A percentile compares a stretch with the other conserved stretches of the same genome.
Evolutionary conservation across 2,329 filamentous ascomycete species (phyloP).

Genomic region (Fusarium hainanense): DNA sequence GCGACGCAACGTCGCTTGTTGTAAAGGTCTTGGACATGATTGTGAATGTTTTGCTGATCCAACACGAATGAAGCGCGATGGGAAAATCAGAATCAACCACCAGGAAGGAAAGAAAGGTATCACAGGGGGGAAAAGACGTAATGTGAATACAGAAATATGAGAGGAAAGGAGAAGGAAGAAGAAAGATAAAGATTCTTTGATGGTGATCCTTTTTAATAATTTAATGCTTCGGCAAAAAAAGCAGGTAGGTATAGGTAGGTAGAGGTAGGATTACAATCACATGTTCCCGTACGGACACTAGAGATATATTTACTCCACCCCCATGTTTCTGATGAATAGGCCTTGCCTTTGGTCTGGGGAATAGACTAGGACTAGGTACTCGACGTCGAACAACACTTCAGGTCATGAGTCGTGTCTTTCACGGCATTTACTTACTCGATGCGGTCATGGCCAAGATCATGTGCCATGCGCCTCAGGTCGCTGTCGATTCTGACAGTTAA

Average conservation of each 20-base stretch:
- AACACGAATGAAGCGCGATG: conserved; percentile 1
- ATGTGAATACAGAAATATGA: conserved; percentile 7
- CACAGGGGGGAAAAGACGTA: conserved; percentile 2
- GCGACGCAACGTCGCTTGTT: conserved; percentile 85
- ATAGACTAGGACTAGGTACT: not conserved
- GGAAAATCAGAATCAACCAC: conserved; percentile 5
- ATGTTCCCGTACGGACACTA: conserved; percentile 29
- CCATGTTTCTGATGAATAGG: conserved; percentile 10
- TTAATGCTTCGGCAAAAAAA: conserved; percentile 42
- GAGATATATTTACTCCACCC: conserved; percentile 16
- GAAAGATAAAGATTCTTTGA: conserved; percentile 2
- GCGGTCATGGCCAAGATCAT: conserved; percentile 40
- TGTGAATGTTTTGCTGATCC: conserved; percentile 6
- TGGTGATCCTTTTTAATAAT: conserved; percentile 31
- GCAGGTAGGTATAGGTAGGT: not conserved
- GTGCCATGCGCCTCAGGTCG: conserved; percentile 30
- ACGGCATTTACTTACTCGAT: conserved; percentile 29
- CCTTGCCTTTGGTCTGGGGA: conserved; percentile 15
- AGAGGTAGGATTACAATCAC: conserved; percentile 36
- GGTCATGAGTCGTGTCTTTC: conserved; percentile 37
- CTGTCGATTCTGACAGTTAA: conserved; percentile 1
- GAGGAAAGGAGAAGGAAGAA: not conserved
- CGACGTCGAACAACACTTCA: conserved; percentile 6
- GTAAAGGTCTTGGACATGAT: conserved; percentile 90
- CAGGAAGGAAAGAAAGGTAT: not conserved